A percentile compares a stretch with the other conserved stretches of the same genome.
Conservation (phyloP, 768 basidiomycete genomes). For the Dendrothele bispora region DNA sequence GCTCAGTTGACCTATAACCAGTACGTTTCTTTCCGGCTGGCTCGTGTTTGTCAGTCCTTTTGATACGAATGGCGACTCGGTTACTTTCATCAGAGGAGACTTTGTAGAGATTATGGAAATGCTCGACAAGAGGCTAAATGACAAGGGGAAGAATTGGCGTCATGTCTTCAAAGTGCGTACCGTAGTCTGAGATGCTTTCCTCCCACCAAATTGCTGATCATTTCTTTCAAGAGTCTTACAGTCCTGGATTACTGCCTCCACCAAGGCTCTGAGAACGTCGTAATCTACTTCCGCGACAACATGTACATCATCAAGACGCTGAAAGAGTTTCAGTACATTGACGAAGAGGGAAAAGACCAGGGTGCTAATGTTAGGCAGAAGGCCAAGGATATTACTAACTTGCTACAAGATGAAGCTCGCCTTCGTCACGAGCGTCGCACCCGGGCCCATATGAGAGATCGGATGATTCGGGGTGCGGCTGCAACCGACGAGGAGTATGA, state of each 20-base stretch:
- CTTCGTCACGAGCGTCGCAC: slow-evolving; percentile 82
- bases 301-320: slow-evolving; percentile 97
- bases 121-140: slow-evolving; percentile 96
- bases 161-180: slow-evolving; percentile 92
- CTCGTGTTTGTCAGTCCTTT: not conserved
- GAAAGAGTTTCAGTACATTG: slow-evolving; percentile 96
- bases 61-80: not conserved
- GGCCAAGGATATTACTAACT: slow-evolving; percentile 97
- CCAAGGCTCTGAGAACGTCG: slow-evolving; percentile 96
- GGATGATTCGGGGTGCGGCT: slow-evolving; percentile 73
- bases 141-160: slow-evolving; percentile 99
- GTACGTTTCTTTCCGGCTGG: slow-evolving; percentile 48
- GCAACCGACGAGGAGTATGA: slow-evolving; percentile 41
- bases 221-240: slow-evolving; percentile 67
- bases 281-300: slow-evolving; percentile 98
- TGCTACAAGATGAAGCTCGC: slow-evolving; percentile 82
- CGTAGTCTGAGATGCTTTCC: not conserved
- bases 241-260: slow-evolving; percentile 95
- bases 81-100: slow-evolving; percentile 57
- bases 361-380: slow-evolving; percentile 98
- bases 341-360: slow-evolving; percentile 95
- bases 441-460: slow-evolving; percentile 90
- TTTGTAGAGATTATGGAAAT: slow-evolving; percentile 99
- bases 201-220: slow-evolving; percentile 1
- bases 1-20: slow-evolving; percentile 97